Evolutionary conservation across 192 early-diverging fungal species (phyloP).

Genomic region (Ambispora gerdemannii): DNA sequence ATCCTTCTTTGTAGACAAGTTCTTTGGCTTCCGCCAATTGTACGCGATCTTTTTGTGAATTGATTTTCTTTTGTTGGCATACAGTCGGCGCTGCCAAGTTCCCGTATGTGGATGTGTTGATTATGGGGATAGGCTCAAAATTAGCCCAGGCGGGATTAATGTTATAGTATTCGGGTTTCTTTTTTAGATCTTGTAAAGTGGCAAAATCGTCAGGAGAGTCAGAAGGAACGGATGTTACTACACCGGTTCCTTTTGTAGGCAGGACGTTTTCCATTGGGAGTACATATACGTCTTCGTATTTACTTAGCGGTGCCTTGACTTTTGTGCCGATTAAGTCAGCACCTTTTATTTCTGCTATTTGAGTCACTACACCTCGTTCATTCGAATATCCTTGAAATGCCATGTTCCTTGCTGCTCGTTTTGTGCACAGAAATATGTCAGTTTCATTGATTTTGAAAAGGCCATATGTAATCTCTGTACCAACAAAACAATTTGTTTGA

Average conservation of each 20-base stretch:
- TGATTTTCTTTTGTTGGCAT: slow-evolving; percentile 91
- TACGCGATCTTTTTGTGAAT: slow-evolving; percentile 92
- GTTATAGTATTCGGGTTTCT: slow-evolving; percentile 92
- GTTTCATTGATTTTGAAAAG: slow-evolving; percentile 74
- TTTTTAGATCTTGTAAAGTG: slow-evolving; percentile 86
- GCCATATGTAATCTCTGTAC: slow-evolving; percentile 87
- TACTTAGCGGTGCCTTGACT: slow-evolving; percentile 82
- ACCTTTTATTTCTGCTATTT: slow-evolving; percentile 77
- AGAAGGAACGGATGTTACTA: slow-evolving; percentile 97
- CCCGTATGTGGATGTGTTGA: slow-evolving; percentile 82
- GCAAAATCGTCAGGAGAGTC: slow-evolving; percentile 98
- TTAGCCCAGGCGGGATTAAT: slow-evolving; percentile 82
- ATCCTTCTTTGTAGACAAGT: slow-evolving; percentile 95
- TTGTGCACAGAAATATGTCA: slow-evolving; percentile 87
- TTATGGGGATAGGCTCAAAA: slow-evolving; percentile 82
- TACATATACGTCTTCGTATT: slow-evolving; percentile 79
- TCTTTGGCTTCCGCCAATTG: slow-evolving; percentile 94
- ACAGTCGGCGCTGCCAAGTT: slow-evolving; percentile 79
- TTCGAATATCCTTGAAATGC: slow-evolving; percentile 86
- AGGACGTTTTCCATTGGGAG: slow-evolving; percentile 97
- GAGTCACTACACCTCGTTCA: slow-evolving; percentile 59
- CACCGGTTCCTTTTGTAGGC: slow-evolving; percentile 95
- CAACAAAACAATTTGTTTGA: slow-evolving; percentile 98
- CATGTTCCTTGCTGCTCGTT: slow-evolving; percentile 96
- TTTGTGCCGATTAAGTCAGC: slow-evolving; percentile 81